Conservation (phyloP, 1,139 yeast species). For the Candida gigantensis region DNA sequence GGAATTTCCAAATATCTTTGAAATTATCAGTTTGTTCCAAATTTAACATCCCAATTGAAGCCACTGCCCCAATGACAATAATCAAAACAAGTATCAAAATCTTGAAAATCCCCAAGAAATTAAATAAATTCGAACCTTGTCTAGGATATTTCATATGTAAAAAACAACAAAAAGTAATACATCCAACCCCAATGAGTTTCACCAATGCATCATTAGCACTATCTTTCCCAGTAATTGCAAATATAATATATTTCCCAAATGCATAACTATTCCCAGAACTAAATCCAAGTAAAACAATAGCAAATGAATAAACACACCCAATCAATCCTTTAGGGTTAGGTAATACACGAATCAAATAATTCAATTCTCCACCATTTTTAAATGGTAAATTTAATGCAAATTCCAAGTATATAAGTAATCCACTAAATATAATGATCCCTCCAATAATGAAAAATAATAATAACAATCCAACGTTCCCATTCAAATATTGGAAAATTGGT, state of each 20-base stretch:
- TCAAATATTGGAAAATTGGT: conserved; percentile 43
- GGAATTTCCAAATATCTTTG: conserved; percentile 28
- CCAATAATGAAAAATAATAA: conserved; percentile 45
- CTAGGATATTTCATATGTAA: conserved; percentile 41
- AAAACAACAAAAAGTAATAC: conserved; percentile 42
- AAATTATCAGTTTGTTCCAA: conserved; percentile 28
- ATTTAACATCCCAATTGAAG: conserved; percentile 26
- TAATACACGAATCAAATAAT: conserved; percentile 47
- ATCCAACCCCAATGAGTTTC: conserved; percentile 46
- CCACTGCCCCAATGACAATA: conserved; percentile 38
- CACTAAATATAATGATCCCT: conserved; percentile 48
- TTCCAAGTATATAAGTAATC: conserved; percentile 47
- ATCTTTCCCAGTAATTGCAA: conserved; percentile 30
- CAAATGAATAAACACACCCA: conserved; percentile 49
- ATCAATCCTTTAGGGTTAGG: conserved; percentile 35
- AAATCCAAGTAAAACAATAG: conserved; percentile 49
- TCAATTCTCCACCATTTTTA: conserved; percentile 52
- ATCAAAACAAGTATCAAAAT: conserved; percentile 41
- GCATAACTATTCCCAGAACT: conserved; percentile 55
- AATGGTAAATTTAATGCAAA: conserved; percentile 49
- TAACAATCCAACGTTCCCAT: conserved; percentile 45
- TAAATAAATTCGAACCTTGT: conserved; percentile 45
- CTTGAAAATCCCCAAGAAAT: conserved; percentile 46
- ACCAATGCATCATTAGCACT: conserved; percentile 28
- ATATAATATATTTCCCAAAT: conserved; percentile 49